Evolutionary conservation across 2,329 filamentous ascomycete species (phyloP).

Genomic region (Ramularia collo-cygni): DNA sequence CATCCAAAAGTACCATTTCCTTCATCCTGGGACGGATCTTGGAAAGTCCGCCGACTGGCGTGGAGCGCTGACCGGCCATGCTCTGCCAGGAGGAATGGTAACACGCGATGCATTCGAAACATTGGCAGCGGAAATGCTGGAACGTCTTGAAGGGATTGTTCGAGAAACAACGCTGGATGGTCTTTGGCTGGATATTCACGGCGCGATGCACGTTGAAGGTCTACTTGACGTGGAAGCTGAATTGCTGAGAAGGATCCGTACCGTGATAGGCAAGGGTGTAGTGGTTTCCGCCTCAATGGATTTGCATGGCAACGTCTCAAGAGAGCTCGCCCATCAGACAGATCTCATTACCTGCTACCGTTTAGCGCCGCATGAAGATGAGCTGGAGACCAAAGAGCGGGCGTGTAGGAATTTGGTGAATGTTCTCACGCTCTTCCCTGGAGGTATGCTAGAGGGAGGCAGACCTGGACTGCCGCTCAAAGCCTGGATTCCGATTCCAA

Average conservation of each 20-base stretch:
- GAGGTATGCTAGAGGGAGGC: background rate
- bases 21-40: constrained; percentile 6
- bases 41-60: constrained; percentile 11
- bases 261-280: constrained; percentile 12
- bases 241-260: constrained; percentile 12
- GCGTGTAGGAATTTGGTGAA: constrained; percentile 15
- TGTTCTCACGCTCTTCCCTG: constrained; percentile 1
- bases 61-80: constrained; percentile 12
- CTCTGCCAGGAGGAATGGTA: constrained; percentile 17
- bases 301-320: constrained; percentile 18
- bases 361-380: constrained; percentile 16
- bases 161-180: constrained; percentile 8
- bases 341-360: constrained; percentile 18
- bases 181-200: constrained; percentile 19
- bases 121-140: constrained; percentile 10
- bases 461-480: constrained; percentile 11
- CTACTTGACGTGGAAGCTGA: constrained; percentile 15
- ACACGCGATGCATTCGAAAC: constrained; percentile 15
- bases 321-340: constrained; percentile 10
- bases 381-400: constrained; percentile 13
- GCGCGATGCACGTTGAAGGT: constrained; percentile 19
- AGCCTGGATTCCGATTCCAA: constrained; percentile 17
- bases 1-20: constrained; percentile 8
- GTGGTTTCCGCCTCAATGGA: constrained; percentile 18
- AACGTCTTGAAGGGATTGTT: constrained; percentile 4